These are phyloP conservation scores for Ascochyta viciae-villosae DNA, from an alignment of 2,329 filamentous ascomycete species.

Conservation along the genomic window DNA sequence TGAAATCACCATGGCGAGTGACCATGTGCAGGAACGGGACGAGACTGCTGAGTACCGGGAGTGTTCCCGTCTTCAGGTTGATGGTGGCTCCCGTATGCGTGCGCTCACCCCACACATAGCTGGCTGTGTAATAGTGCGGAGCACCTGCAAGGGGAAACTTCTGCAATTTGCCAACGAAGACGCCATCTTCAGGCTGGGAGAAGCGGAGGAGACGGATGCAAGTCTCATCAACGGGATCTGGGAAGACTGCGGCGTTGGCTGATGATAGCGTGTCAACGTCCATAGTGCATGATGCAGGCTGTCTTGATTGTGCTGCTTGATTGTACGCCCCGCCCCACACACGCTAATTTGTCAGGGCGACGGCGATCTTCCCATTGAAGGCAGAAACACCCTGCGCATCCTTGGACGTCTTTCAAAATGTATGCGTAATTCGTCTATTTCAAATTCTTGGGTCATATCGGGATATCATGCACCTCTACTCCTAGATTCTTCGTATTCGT, in stretches of 20 bases:
- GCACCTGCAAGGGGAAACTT: constrained; percentile 32
- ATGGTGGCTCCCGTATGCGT: constrained; percentile 19
- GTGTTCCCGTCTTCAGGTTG: constrained; percentile 17
- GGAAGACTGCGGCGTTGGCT: constrained; percentile 4
- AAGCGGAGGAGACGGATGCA: constrained; percentile 37
- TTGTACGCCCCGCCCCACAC: neutral
- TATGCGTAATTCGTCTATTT: constrained; percentile 11
- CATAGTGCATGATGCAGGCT: constrained; percentile 12
- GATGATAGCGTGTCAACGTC: constrained; percentile 1
- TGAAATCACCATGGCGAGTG: constrained; percentile 28
- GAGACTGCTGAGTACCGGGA: constrained; percentile 33
- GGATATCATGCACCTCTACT: constrained; percentile 23
- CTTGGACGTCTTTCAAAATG: neutral
- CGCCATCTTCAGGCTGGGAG: constrained; percentile 18
- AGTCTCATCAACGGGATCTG: constrained; percentile 20
- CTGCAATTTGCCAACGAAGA: constrained; percentile 26
- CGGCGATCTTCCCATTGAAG: too few relatives aligned
- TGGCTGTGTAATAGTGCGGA: constrained; percentile 39
- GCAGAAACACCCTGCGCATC: too few relatives aligned
- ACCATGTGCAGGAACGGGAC: constrained; percentile 35
- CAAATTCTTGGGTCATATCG: constrained; percentile 15
- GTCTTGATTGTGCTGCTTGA: neutral
- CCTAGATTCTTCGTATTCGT: constrained; percentile 24
- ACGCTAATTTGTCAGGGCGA: neutral
- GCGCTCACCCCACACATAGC: constrained; percentile 39